These are phyloP conservation scores for Tolypocladium paradoxum DNA, from an alignment of 2,329 filamentous ascomycete genomes.

Conservation along the genomic window DNA sequence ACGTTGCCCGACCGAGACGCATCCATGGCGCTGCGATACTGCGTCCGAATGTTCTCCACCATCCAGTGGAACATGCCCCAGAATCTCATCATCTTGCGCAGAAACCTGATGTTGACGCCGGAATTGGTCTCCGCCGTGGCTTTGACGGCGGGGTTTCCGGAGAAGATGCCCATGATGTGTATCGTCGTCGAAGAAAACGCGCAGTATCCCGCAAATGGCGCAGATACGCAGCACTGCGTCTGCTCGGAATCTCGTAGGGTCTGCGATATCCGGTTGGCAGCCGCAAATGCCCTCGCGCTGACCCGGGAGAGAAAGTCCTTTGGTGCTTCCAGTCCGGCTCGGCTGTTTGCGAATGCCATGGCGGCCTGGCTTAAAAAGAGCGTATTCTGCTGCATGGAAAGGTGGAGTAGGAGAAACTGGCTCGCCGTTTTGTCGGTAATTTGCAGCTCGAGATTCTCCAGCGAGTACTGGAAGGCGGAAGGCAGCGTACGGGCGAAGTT, in stretches of 20 bases:
- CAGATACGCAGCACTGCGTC: conserved; percentile 58
- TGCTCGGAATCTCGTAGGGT: conserved; percentile 72
- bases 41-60: conserved; percentile 80
- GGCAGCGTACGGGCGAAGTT: conserved; percentile 62
- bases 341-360: conserved; percentile 55
- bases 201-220: conserved; percentile 90
- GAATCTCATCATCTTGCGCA: conserved; percentile 91
- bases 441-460: conserved; percentile 76
- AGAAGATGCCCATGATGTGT: conserved; percentile 89
- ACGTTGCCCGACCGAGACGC: conserved; percentile 59
- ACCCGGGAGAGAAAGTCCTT: conserved; percentile 68
- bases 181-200: conserved; percentile 88
- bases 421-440: conserved; percentile 77
- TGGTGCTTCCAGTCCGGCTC: conserved; percentile 60
- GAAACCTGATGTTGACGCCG: conserved; percentile 76
- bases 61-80: conserved; percentile 99
- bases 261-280: conserved; percentile 78
- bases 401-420: conserved; percentile 87
- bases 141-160: conserved; percentile 67
- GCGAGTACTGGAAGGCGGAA: conserved; percentile 58
- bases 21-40: conserved; percentile 78
- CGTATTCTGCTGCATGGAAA: conserved; percentile 79
- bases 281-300: conserved; percentile 64
- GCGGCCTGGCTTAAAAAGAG: conserved; percentile 87
- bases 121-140: conserved; percentile 72